These are phyloP conservation scores for Pseudogymnoascus sp. DNA, from an alignment of 2,329 filamentous ascomycete genomes.

Conservation along the genomic window DNA sequence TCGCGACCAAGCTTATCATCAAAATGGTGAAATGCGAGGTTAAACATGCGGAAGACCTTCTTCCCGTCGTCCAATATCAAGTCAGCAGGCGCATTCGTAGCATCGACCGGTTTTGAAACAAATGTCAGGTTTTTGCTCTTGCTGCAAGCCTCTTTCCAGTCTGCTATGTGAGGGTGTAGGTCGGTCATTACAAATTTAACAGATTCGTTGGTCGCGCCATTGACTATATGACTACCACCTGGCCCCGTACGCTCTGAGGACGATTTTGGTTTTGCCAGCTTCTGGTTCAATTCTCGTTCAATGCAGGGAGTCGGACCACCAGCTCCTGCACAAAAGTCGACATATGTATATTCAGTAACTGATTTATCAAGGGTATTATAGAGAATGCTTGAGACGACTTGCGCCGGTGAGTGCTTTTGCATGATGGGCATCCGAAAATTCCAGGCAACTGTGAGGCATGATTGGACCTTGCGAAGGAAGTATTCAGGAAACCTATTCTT, in stretches of 20 bases:
- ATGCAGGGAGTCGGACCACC: slow-evolving; percentile 63
- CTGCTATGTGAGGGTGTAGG: slow-evolving; percentile 53
- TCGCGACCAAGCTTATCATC: slow-evolving; percentile 51
- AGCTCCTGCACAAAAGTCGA: slow-evolving; percentile 70
- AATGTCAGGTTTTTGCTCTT: slow-evolving; percentile 50
- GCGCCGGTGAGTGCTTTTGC: slow-evolving; percentile 49
- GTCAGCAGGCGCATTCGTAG: slow-evolving; percentile 48
- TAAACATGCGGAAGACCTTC: slow-evolving; percentile 61
- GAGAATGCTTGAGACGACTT: slow-evolving; percentile 52
- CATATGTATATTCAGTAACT: slow-evolving; percentile 50
- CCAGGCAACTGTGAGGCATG: slow-evolving; percentile 57
- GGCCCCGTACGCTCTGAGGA: slow-evolving; percentile 20
- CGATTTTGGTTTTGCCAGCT: slow-evolving; percentile 23
- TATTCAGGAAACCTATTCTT: slow-evolving; percentile 53
- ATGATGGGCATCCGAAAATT: slow-evolving; percentile 49
- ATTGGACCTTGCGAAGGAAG: slow-evolving; percentile 56
- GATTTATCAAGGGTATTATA: slow-evolving; percentile 40
- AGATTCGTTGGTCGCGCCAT: slow-evolving; percentile 18
- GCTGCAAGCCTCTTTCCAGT: slow-evolving; percentile 48
- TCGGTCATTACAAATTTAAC: slow-evolving; percentile 59
- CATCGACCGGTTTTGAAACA: slow-evolving; percentile 55
- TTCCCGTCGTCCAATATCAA: slow-evolving; percentile 33
- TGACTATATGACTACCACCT: neutral
- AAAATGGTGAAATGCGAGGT: slow-evolving; percentile 72
- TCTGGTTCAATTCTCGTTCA: slow-evolving; percentile 49